A percentile compares a stretch with the other conserved stretches of the same genome.
Conservation (phyloP, 2,329 filamentous ascomycete genomes). For the Truncatella angustata region DNA sequence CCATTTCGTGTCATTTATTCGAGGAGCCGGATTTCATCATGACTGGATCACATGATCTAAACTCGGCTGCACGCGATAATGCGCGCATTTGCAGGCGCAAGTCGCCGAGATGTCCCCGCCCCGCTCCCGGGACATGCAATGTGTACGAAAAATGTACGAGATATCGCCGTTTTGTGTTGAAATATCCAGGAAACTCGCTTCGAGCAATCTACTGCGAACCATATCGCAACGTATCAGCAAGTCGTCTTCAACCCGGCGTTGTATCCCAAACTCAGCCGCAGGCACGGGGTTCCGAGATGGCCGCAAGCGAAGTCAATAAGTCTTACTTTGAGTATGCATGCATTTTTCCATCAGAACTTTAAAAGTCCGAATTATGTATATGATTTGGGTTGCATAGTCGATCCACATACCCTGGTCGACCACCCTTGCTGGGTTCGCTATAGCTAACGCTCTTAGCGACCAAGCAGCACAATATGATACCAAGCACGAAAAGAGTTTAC, state of each 20-base stretch:
- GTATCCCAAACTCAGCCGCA: too few relatives aligned
- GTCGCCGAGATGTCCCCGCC: constrained; percentile 10
- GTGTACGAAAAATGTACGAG: constrained; percentile 26
- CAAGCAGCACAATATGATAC: constrained; percentile 18
- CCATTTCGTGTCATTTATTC: too few relatives aligned
- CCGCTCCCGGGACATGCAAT: not conserved
- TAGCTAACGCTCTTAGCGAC: constrained; percentile 8
- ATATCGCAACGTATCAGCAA: not conserved
- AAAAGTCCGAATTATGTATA: too few relatives aligned
- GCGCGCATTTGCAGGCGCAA: not conserved
- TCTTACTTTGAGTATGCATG: constrained; percentile 14
- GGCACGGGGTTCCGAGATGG: not conserved
- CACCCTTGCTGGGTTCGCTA: not conserved
- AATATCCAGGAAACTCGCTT: not conserved
- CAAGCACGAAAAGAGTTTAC: constrained; percentile 52
- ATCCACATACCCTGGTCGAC: not conserved
- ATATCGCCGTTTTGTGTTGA: constrained; percentile 27
- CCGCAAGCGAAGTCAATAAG: constrained; percentile 10
- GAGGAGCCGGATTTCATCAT: not conserved
- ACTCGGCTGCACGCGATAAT: not conserved
- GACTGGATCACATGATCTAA: constrained; percentile 1
- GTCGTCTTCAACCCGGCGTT: too few relatives aligned
- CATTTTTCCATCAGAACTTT: too few relatives aligned
- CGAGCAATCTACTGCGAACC: not conserved
- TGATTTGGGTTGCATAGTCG: not conserved